Evolutionary conservation across 2,329 filamentous ascomycete species (phyloP), one percentile per base, ranked within the genome.

Genomic region (Penicillium olsonii): DNA sequence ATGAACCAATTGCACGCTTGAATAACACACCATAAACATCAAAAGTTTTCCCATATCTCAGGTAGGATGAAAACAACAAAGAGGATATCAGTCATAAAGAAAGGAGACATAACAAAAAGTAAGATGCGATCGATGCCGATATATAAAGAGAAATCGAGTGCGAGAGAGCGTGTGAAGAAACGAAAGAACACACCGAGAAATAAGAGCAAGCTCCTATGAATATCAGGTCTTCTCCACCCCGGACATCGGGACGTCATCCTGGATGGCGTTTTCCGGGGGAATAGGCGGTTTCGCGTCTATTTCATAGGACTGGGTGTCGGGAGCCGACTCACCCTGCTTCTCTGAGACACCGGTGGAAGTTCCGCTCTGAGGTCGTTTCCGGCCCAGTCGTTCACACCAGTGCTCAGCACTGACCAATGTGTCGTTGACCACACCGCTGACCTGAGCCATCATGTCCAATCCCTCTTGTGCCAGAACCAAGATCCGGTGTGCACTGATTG

Each of bases 381-480:
- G 77, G 10, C 88, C 89, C 50, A 95, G 77, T 17, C 85, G 79
- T 51, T 92, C 87, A 57, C 92, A 89, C 94, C 94, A 97, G 60
- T 87, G 84, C 70, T 97, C 92, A 0, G 94, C 94, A 61, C 88
- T 94, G 47, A 88, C 82, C 45, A 97, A 87, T 0, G 94, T 97
- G 45, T 90, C 88, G 59, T 95, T 89, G 8, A 97, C 81, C 2
- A 96, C 89, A 5, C 86, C 84, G 34, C 86, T 94, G 42, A 99
- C 90, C 68, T 96, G 91, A 1, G 84, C 82, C 80, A 97, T 91
- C 87, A 97, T 96, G 60, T 96, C 91, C 12, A 97, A 77, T 0
- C 92, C 90, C 68, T 97, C 92, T 63, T 87, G 88, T 6, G 92
- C 92, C 43, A 97, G 83, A 1, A 94, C 84, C 11, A 97, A 75